These are phyloP conservation scores for Colletotrichum simmondsii DNA, from an alignment of 2,329 filamentous ascomycete species.

Conservation along the genomic window DNA sequence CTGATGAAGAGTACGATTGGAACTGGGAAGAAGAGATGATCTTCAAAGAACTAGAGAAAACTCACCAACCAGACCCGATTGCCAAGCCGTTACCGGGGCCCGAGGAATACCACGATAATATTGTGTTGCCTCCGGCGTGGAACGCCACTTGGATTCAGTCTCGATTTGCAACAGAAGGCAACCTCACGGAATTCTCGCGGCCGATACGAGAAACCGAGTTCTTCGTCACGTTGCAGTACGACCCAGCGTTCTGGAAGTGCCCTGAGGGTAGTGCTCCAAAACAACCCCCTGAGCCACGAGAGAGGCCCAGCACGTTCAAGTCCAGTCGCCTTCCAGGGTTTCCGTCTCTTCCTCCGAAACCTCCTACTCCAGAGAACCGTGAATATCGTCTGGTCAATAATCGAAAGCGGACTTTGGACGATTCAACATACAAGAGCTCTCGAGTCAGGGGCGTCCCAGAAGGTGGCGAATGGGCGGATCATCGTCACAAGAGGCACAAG, in stretches of 20 bases:
- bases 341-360: constrained; percentile 27
- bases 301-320: constrained; percentile 19
- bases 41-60: constrained; percentile 48
- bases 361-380: constrained; percentile 21
- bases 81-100: constrained; percentile 53
- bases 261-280: neutral
- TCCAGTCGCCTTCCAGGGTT: constrained; percentile 28
- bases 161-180: constrained; percentile 54
- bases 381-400: constrained; percentile 8
- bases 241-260: constrained; percentile 53
- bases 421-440: constrained; percentile 6
- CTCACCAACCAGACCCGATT: constrained; percentile 56
- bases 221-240: constrained; percentile 53
- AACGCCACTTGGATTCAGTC: constrained; percentile 56
- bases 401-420: constrained; percentile 31
- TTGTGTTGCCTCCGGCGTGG: constrained; percentile 57
- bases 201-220: constrained; percentile 52
- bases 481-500: constrained; percentile 23
- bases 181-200: constrained; percentile 53
- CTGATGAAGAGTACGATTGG: constrained; percentile 45
- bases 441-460: neutral
- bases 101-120: constrained; percentile 53
- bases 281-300: constrained; percentile 12
- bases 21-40: constrained; percentile 52
- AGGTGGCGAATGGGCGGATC: neutral